Evolutionary conservation across 768 basidiomycete genomes (phyloP).

Genomic region (Amanita jacksonii): DNA sequence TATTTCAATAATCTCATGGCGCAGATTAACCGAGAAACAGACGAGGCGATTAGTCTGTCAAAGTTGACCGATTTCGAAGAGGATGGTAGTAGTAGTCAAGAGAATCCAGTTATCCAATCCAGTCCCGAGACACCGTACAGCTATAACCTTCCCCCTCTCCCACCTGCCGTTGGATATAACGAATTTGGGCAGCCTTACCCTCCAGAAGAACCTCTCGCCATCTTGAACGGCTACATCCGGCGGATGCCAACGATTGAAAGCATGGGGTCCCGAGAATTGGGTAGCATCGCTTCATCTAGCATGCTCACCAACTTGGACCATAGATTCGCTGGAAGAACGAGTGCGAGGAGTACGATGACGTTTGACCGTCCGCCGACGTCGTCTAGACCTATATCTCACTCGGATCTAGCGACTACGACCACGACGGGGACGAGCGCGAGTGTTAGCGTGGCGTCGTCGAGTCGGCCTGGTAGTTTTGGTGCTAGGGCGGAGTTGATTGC

Average conservation of each 20-base stretch:
- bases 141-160: slow-evolving; percentile 18
- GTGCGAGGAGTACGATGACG: slow-evolving; percentile 11
- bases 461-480: slow-evolving; percentile 26
- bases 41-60: slow-evolving; percentile 33
- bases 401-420: slow-evolving; percentile 16
- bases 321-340: slow-evolving; percentile 8
- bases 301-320: slow-evolving; percentile 4
- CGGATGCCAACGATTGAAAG: slow-evolving; percentile 81
- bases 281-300: slow-evolving; percentile 22
- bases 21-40: slow-evolving; percentile 44
- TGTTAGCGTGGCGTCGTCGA: slow-evolving; percentile 22
- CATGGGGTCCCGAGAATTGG: slow-evolving; percentile 55
- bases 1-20: slow-evolving; percentile 41
- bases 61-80: slow-evolving; percentile 17
- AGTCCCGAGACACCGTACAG: slow-evolving; percentile 10
- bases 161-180: slow-evolving; percentile 31
- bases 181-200: slow-evolving; percentile 39
- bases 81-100: slow-evolving; percentile 10
- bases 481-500: slow-evolving; percentile 22
- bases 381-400: slow-evolving; percentile 24
- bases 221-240: slow-evolving; percentile 54
- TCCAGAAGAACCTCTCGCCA: slow-evolving; percentile 42
- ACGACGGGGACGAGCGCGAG: too few species aligned
- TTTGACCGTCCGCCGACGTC: slow-evolving; percentile 32
- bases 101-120: not conserved